phyloP scores from a whole-genome alignment of 371 early-diverging fungal species.

The Batrachochytrium dendrobatidis region DNA sequence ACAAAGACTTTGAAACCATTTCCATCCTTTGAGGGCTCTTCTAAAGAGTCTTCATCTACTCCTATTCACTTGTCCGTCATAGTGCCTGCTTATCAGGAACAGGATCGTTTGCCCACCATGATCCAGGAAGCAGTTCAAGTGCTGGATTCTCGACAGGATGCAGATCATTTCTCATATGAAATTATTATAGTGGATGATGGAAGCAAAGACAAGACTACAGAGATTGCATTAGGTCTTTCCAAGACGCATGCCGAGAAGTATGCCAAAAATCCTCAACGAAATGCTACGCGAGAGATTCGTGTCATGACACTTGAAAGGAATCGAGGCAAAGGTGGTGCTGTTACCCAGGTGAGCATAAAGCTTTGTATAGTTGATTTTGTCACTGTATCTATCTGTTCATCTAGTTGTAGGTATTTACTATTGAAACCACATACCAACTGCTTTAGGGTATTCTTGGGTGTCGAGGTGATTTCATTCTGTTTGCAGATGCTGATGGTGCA shows the following conservation, averaged over 20 bases:
- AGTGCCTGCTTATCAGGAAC: slow-evolving; percentile 91
- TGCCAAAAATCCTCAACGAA: neutral
- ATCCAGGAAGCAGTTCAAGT: slow-evolving; percentile 67
- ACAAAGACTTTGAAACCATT: too few species aligned
- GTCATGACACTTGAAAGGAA: slow-evolving; percentile 73
- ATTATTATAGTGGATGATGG: slow-evolving; percentile 90
- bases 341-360: slow-evolving; percentile 62
- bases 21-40: too few species aligned
- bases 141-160: slow-evolving; percentile 40
- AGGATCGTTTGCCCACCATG: slow-evolving; percentile 72
- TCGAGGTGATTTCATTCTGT: slow-evolving; percentile 70
- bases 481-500: slow-evolving; percentile 96
- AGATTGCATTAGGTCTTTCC: slow-evolving; percentile 61
- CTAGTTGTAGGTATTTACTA: too few species aligned
- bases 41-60: too few species aligned
- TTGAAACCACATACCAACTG: neutral
- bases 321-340: slow-evolving; percentile 92
- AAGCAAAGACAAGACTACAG: slow-evolving; percentile 65
- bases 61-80: slow-evolving; percentile 73
- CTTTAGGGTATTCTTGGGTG: slow-evolving; percentile 71
- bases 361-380: too few species aligned
- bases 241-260: slow-evolving; percentile 32
- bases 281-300: slow-evolving; percentile 37
- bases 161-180: slow-evolving; percentile 62
- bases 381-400: neutral